These are phyloP conservation scores for Hibiscus tridactylites DNA, from an alignment of 345 rosid genomes.

Conservation along the genomic window DNA sequence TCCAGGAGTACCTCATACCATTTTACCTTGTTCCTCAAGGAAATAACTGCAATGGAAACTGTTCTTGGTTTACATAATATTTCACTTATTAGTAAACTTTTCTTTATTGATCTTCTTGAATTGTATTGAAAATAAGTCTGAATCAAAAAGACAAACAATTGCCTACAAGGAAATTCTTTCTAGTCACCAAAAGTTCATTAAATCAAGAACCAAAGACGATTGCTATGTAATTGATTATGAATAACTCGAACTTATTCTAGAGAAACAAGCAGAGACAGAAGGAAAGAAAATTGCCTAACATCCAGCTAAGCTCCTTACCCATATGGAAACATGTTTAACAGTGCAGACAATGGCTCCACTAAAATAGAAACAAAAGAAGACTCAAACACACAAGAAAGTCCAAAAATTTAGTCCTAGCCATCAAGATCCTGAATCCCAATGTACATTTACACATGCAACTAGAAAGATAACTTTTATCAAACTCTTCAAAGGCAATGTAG, in stretches of 20 bases:
- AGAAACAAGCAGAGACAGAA: neutral
- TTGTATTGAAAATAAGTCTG: neutral
- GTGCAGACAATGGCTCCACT: neutral
- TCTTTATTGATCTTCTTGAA: neutral
- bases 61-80: neutral
- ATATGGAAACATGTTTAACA: neutral
- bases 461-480: conserved; percentile 3
- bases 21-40: neutral
- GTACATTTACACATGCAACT: neutral
- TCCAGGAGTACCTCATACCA: neutral
- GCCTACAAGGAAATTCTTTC: neutral
- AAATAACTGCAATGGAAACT: neutral
- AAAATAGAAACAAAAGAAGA: conserved; percentile 1
- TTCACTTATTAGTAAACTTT: neutral
- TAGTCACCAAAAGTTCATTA: conserved; percentile 1
- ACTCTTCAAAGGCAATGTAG: conserved; percentile 5
- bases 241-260: neutral
- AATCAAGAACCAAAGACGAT: neutral
- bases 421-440: conserved; percentile 19
- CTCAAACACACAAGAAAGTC: neutral
- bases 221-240: neutral
- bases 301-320: neutral
- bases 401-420: neutral
- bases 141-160: neutral
- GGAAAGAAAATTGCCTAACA: neutral